phyloP scores from a whole-genome alignment of 2,329 filamentous ascomycete genomes.

The Mariannaea sp. region DNA sequence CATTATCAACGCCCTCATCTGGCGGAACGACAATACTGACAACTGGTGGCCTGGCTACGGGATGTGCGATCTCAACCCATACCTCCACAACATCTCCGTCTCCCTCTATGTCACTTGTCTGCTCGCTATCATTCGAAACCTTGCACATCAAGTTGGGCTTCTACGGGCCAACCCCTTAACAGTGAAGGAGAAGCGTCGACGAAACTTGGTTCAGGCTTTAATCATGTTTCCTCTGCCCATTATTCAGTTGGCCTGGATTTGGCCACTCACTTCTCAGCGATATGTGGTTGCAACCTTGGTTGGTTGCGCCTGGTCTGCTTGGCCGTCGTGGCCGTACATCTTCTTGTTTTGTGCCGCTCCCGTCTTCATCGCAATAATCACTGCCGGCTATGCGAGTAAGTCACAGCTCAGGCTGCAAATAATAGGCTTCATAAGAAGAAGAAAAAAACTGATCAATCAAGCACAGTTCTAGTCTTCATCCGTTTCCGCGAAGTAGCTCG shows the following conservation, averaged over 20 bases:
- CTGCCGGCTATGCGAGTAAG: slow-evolving; percentile 56
- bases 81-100: slow-evolving; percentile 52
- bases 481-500: slow-evolving; percentile 54
- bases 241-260: slow-evolving; percentile 54
- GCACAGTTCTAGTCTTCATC: slow-evolving; percentile 51
- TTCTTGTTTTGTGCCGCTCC: slow-evolving; percentile 55
- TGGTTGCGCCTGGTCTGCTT: slow-evolving; percentile 54
- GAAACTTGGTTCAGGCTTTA: slow-evolving; percentile 53
- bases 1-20: slow-evolving; percentile 57
- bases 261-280: slow-evolving; percentile 52
- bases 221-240: slow-evolving; percentile 61
- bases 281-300: slow-evolving; percentile 55
- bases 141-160: slow-evolving; percentile 56
- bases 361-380: slow-evolving; percentile 49
- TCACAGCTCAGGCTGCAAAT: slow-evolving; percentile 10
- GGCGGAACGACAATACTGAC: slow-evolving; percentile 56
- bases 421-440: not conserved
- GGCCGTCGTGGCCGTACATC: slow-evolving; percentile 53
- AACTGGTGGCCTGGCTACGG: slow-evolving; percentile 58
- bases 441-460: not conserved
- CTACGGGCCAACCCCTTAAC: slow-evolving; percentile 48
- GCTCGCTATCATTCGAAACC: slow-evolving; percentile 59
- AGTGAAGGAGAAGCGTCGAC: slow-evolving; percentile 47
- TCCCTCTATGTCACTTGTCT: slow-evolving; percentile 56
- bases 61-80: slow-evolving; percentile 59